Base-by-base conservation (phyloP, 2,329 filamentous ascomycete species). In the Aspergillus caelatus region DNA sequence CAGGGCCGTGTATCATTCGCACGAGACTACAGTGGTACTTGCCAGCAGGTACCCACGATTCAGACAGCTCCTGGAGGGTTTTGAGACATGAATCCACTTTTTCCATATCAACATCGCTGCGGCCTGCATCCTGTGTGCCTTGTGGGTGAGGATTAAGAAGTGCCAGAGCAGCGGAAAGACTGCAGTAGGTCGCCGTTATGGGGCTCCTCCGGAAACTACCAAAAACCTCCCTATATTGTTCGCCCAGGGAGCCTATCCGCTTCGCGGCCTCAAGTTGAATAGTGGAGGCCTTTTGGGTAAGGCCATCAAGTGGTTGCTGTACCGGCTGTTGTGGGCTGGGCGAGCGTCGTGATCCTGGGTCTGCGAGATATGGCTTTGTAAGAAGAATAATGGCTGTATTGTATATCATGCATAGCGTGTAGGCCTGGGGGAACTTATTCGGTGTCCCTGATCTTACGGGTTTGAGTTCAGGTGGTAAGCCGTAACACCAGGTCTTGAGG, bases 101-200 rank as follows among this genome's bases (percentile, higher is more conserved):
- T 2, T 21, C 41, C 41, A n/a, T 45, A 45, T 45, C 41, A 45
- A 45, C 11, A 21, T 45, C 19, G 6, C n/a, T 10, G 3, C 19
- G 19, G 11, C 19, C 7, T 9, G 19, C 19, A 21, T 50, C 46
- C 46, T 26, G 46, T 1, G 11, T 4, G 3, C 46, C 46, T 26
- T 50, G 46, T 2, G 46, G 21, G 10, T 10, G 16, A 19, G 46
- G 46, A 3, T 54, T 28, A 6, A 65, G 57, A 11, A 65, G 36
- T 4, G 74, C 70, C 34, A 77, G 53, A 2, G 73, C 72, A 1
- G 74, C 75, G 0, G 74, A 78, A 7, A 79, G 66, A 2, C 69
- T 74, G 64, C 74, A 78, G 59, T 79, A 72, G 3, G 75, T 78
- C 0, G 76, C 72, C 1, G 76, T 73, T 1, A 79, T 70, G 6